phyloP scores from a whole-genome alignment of 1,139 yeast species.

The Debaryomyces sp. region DNA sequence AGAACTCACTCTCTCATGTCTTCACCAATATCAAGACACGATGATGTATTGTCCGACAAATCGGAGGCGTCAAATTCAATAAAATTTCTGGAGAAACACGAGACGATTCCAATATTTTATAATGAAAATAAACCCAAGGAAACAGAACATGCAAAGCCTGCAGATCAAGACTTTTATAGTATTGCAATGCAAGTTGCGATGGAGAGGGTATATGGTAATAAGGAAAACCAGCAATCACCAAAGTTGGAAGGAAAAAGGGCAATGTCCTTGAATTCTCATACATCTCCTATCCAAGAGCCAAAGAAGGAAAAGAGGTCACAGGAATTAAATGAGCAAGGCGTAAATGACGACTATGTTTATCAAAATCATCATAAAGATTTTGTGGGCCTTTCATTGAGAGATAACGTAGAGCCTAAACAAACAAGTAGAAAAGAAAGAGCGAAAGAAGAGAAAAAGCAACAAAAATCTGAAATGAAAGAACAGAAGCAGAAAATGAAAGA shows the following conservation, averaged over 20 bases:
- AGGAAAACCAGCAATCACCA: conserved; percentile 8
- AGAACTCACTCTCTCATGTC: not conserved
- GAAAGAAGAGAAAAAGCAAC: conserved; percentile 34
- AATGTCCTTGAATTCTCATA: not conserved
- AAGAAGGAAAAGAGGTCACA: conserved; percentile 15
- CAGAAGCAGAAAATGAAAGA: conserved; percentile 17
- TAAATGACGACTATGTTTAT: conserved; percentile 33
- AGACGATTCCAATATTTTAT: conserved; percentile 37
- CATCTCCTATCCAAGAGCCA: not conserved
- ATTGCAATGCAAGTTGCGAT: conserved; percentile 47
- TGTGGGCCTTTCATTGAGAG: conserved; percentile 40
- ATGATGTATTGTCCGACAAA: conserved; percentile 12
- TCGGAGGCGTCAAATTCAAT: conserved; percentile 33
- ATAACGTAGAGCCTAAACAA: conserved; percentile 15
- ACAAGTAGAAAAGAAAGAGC: conserved; percentile 33
- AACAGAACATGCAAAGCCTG: conserved; percentile 5
- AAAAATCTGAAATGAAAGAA: conserved; percentile 20
- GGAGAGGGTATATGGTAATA: conserved; percentile 42
- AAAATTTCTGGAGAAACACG: conserved; percentile 42
- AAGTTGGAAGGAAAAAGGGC: not conserved
- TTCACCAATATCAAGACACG: conserved; percentile 6
- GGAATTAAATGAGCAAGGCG: conserved; percentile 25
- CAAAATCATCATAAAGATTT: conserved; percentile 45
- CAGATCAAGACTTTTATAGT: conserved; percentile 28
- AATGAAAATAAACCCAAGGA: conserved; percentile 12